Conservation (phyloP, 1,284 basidiomycete species). For the Puccinia horiana region DNA sequence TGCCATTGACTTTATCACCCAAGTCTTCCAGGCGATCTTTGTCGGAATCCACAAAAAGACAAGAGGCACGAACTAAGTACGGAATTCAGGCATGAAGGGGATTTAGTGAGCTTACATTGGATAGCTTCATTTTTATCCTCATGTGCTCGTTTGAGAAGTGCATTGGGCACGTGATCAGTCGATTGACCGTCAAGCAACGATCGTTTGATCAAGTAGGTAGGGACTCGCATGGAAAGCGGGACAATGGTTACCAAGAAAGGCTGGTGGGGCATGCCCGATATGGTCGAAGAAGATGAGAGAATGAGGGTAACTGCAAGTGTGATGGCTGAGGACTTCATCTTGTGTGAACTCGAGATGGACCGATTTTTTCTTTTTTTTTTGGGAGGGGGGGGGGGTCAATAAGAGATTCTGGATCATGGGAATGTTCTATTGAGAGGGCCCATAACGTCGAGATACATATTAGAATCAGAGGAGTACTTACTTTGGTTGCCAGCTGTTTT, state of each 20-base stretch:
- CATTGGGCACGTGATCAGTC: neutral
- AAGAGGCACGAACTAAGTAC: neutral
- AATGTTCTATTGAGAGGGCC: neutral
- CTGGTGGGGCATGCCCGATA: neutral
- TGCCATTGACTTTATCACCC: neutral
- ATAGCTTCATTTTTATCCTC: neutral
- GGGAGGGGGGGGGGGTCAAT: neutral
- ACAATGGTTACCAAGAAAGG: neutral
- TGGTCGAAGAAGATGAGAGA: constrained; percentile 3
- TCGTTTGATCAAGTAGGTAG: neutral
- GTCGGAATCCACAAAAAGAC: no score
- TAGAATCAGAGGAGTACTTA: neutral
- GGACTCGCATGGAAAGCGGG: neutral
- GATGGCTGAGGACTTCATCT: constrained; percentile 14
- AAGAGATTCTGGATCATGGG: neutral
- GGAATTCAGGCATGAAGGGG: neutral
- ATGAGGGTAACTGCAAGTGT: neutral
- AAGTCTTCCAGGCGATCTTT: no score
- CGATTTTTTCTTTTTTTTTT: neutral
- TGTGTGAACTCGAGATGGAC: neutral
- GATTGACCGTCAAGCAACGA: neutral
- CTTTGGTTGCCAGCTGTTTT: neutral
- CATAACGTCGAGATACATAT: neutral
- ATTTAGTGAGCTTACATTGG: neutral
- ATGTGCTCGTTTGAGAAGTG: neutral